phyloP scores from a whole-genome alignment of 257 asterid species.

The Anisodus tanguticus region DNA sequence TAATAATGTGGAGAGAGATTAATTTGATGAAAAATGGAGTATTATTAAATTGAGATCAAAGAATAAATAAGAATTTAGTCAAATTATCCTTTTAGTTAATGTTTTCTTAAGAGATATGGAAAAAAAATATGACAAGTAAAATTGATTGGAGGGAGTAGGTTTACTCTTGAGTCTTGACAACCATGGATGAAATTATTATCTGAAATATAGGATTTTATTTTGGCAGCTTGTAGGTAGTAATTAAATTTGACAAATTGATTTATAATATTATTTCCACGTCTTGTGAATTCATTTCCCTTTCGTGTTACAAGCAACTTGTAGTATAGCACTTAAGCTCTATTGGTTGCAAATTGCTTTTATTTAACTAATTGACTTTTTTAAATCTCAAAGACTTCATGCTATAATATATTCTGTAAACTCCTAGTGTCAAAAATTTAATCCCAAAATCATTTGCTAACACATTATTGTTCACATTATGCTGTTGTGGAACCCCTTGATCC shows the following conservation, averaged over 20 bases:
- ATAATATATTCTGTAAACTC: conserved; percentile 9
- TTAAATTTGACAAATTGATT: background rate
- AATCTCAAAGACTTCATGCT: background rate
- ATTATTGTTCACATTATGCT: conserved; percentile 26
- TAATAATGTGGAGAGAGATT: too few relatives aligned
- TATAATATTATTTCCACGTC: background rate
- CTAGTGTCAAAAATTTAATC: conserved; percentile 25
- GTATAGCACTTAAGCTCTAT: background rate
- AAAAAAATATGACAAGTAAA: too few relatives aligned
- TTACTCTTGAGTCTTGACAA: background rate
- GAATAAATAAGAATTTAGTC: too few relatives aligned
- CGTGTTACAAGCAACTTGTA: background rate
- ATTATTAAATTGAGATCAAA: too few relatives aligned
- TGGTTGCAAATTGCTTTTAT: conserved; percentile 10
- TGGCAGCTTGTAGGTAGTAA: background rate
- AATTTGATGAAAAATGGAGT: too few relatives aligned
- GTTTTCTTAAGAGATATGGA: too few relatives aligned
- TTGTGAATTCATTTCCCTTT: background rate
- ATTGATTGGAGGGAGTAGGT: background rate
- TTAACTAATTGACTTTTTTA: conserved; percentile 10
- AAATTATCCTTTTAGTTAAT: too few relatives aligned
- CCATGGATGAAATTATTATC: background rate
- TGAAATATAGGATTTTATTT: background rate
- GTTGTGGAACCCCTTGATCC: conserved; percentile 17
- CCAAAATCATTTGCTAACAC: background rate